Base-by-base conservation (phyloP, 2,329 filamentous ascomycete genomes). In the Xylaria sp. region DNA sequence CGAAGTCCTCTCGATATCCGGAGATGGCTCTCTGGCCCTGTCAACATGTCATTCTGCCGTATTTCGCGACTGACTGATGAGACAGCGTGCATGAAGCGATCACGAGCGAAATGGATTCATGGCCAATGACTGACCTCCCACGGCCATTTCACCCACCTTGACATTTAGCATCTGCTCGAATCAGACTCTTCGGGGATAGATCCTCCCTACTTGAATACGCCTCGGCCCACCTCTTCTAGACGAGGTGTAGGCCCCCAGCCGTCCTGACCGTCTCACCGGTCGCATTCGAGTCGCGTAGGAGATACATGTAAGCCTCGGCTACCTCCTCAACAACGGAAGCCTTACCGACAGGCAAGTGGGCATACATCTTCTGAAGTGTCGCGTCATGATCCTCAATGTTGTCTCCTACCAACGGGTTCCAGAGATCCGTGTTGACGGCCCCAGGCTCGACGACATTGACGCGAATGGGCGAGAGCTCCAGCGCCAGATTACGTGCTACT, bases 391-490 rank as follows among this genome's bases (percentile, higher is more conserved):
- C 52, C 55, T 61, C 55, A 42, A 59, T 52, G 59, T 64, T 62
- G 23, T 50, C 59, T 13, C 37, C 37, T 9, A 9, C 9, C 13
- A 42, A 10, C 3, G 37, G 37, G 54, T 63, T 56, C 70, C 71
- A 73, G 1, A 73, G 61, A 19, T 46, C 58, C 10, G 71, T 72
- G 47, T 67, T 63, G 11, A 72, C 68, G 34, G 62, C 49, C 0
- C 70, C 70, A 2, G 69, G 70, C 57, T 69, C 66, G 6, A 73
- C 70, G 39, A 59, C 63, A 55, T 73, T 73, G 53, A 72, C 66
- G 10, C 71, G 67, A 19, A 69, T 37, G 0, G 70, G 70, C 34
- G 59, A 60, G 19, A 72, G 57, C 47, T 72, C 70, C 1, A 72
- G 60, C 1, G 71, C 71, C 3, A 73, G 65, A 57, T 68, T 69